Evolutionary conservation across 148 eudicot species (phyloP).

Genomic region (Cornus kousa): DNA sequence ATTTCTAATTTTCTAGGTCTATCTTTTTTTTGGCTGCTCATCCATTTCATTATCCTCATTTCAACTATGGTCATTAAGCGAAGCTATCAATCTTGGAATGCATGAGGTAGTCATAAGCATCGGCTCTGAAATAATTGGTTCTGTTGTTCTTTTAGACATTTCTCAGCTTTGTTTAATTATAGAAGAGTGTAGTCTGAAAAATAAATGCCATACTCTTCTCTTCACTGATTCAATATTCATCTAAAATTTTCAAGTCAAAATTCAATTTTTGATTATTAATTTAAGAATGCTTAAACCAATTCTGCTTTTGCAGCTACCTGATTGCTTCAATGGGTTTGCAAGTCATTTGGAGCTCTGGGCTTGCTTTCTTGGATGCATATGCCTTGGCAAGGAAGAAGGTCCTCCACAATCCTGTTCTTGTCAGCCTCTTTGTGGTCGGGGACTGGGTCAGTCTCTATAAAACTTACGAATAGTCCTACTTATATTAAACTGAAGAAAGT

Average conservation of each 20-base stretch:
- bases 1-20: too few species aligned
- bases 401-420: slow-evolving; percentile 47
- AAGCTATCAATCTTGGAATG: too few species aligned
- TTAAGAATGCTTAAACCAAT: slow-evolving; percentile 8
- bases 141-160: background rate
- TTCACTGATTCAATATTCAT: background rate
- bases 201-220: background rate
- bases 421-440: slow-evolving; percentile 71
- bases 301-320: slow-evolving; percentile 48
- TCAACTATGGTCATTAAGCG: too few species aligned
- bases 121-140: background rate
- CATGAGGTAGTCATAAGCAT: too few species aligned
- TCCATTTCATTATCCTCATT: too few species aligned
- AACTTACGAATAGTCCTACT: background rate
- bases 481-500: too few species aligned
- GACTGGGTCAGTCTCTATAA: slow-evolving; percentile 54
- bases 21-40: too few species aligned
- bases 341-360: slow-evolving; percentile 65
- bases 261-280: background rate
- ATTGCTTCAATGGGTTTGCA: slow-evolving; percentile 81
- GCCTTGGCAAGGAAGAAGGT: slow-evolving; percentile 44
- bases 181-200: background rate
- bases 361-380: slow-evolving; percentile 64
- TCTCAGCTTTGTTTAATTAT: background rate
- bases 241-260: background rate